Base-by-base conservation (phyloP, 2,329 filamentous ascomycete species). In the Fusarium sp. region DNA sequence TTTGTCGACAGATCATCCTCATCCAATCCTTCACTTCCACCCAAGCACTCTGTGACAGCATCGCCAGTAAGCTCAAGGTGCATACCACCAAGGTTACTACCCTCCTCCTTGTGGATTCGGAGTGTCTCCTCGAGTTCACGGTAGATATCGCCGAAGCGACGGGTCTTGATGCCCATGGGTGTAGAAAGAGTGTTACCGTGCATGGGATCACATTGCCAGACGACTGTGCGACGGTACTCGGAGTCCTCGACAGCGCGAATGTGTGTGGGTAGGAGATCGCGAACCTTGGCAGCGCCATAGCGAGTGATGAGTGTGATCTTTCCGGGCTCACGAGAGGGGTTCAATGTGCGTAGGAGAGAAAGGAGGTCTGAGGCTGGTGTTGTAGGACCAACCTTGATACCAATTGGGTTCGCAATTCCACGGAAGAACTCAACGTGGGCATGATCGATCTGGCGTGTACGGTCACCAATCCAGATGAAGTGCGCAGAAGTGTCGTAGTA, bases 131-230 rank as follows among this genome's bases (percentile, higher is more conserved):
- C 89, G 45, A 99, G 87, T 84, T 99, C 96, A 2, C 89, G 89
- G 79, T 98, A 91, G 76, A 99, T 97, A 79, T 96, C 92, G 69
- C 89, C 89, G 85, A 99, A 99, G 60, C 92, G 91, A 18, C 96
- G 89, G 3, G 96, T 99, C 86, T 99, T 99, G 83, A 98, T 89
- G 30, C 94, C 94, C 0, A 88, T 84, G 0, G 89, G 87, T 0
- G 93, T 95, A 23, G 88, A 87, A 45, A 86, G 83, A 40, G 90
- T 92, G 82, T 92, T 92, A 69, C 96, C 96, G 83, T 99, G 96
- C 96, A 99, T 99, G 26, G 96, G 96, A 82, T 99, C 96, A 83
- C 95, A 98, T 83, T 98, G 96, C 95, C 95, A 98, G 75, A 98
- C 93, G 7, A 97, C 94, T 26, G 81, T 83, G 54, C 85, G 81